Evolutionary conservation across 2,329 filamentous ascomycete species (phyloP).

Genomic region (Beauveria australis): DNA sequence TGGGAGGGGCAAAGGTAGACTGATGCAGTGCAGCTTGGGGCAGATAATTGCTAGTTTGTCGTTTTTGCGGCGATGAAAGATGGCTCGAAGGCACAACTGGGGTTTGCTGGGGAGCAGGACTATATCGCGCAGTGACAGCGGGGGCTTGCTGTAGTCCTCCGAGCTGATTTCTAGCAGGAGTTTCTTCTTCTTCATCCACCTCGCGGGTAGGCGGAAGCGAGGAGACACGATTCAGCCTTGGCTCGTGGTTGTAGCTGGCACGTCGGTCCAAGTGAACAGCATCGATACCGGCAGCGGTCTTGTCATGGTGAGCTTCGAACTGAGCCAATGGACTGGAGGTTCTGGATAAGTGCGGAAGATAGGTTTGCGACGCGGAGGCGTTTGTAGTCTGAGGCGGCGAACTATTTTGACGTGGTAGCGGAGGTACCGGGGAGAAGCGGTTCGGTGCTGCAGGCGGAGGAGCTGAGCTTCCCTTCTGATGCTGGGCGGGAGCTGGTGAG

Average conservation of each 20-base stretch:
- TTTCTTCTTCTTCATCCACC: conserved; percentile 51
- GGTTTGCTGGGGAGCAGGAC: conserved; percentile 24
- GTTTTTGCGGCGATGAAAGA: conserved; percentile 51
- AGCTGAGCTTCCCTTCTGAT: conserved; percentile 31
- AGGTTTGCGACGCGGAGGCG: conserved; percentile 32
- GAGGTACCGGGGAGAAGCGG: conserved; percentile 46
- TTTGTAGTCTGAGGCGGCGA: conserved; percentile 31
- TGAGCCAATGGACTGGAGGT: conserved; percentile 60
- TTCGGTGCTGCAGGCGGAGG: conserved; percentile 31
- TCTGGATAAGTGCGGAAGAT: conserved; percentile 51
- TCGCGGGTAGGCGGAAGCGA: conserved; percentile 55
- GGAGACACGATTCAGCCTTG: conserved; percentile 43
- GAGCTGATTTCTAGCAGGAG: conserved; percentile 20
- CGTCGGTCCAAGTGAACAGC: conserved; percentile 36
- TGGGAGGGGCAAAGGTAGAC: conserved; percentile 44
- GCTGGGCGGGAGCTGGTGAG: conserved; percentile 48
- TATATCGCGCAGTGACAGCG: conserved; percentile 29
- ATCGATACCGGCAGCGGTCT: conserved; percentile 28
- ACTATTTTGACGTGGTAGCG: conserved; percentile 31
- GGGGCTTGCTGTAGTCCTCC: conserved; percentile 16
- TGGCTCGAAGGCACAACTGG: conserved; percentile 16
- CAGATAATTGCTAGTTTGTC: conserved; percentile 41
- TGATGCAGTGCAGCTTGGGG: conserved; percentile 30
- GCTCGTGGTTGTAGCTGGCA: conserved; percentile 46
- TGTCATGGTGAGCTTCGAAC: conserved; percentile 45